These are phyloP conservation scores for Bauhinia variegata DNA, from an alignment of 306 rosid genomes.

Conservation along the genomic window DNA sequence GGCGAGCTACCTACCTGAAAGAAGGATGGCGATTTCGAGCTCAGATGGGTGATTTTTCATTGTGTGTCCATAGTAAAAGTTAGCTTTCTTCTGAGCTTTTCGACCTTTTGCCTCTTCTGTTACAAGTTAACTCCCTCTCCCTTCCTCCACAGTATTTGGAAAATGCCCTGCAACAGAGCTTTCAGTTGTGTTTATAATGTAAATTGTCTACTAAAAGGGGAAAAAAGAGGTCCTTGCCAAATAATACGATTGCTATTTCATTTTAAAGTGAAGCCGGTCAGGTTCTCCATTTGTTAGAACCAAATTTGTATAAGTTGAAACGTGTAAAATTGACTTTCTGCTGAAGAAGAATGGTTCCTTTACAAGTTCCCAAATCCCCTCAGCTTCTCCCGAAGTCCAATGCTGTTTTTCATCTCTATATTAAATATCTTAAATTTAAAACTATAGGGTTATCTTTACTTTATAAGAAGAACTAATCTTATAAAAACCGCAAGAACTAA, in stretches of 20 bases:
- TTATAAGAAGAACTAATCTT: too few species aligned
- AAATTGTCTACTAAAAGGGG: conserved; percentile 28
- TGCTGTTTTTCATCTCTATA: too few species aligned
- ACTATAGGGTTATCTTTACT: too few species aligned
- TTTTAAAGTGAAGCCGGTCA: conserved; percentile 24
- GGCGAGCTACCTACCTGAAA: conserved; percentile 36
- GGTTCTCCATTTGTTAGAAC: conserved; percentile 34
- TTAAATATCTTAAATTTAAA: too few species aligned
- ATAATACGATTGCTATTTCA: conserved; percentile 37
- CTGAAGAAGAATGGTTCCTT: too few species aligned
- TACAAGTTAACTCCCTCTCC: conserved; percentile 22
- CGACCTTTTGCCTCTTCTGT: conserved; percentile 26
- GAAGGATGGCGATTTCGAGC: conserved; percentile 37
- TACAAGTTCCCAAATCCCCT: too few species aligned
- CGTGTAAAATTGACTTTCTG: conserved; percentile 23
- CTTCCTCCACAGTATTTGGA: conserved; percentile 29
- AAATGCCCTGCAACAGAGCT: conserved; percentile 43
- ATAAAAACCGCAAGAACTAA: too few species aligned
- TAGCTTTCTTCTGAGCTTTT: conserved; percentile 24
- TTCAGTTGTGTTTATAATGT: conserved; percentile 46
- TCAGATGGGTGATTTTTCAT: conserved; percentile 40
- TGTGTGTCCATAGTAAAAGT: conserved; percentile 37
- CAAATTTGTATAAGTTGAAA: conserved; percentile 37
- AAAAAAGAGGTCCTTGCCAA: conserved; percentile 37
- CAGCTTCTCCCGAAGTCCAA: too few species aligned